Base-by-base conservation (phyloP, 768 basidiomycete genomes). In the Termitomyces sp. region DNA sequence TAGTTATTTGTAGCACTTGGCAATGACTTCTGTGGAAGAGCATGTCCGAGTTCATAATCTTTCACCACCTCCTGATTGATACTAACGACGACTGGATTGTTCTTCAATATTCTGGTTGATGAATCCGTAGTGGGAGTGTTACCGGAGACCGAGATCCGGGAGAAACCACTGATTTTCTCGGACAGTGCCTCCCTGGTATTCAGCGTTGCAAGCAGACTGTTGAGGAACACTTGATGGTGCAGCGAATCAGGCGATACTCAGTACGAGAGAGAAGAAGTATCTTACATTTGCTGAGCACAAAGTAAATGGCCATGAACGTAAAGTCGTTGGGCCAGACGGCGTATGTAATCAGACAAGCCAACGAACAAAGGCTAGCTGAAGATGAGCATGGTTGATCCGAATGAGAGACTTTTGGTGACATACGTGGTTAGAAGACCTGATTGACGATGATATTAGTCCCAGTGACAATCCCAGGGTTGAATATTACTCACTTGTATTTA, bases 281-380 rank as follows among this genome's bases (percentile, higher is more conserved):
- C 25, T 25, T 55, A 68, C 67, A 46, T 60, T 66, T 68, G 36
- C 47, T 60, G 11, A 65, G 47, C 32, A 60, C 53, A 56, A 68
- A 66, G 43, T 65, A 68, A 4, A 68, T 66, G 14, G 52, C 65
- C 38, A 68, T 60, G 49, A 60, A 68, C 14, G 60, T 64, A 29
- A 65, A 66, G 20, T 66, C 58, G 29, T 55, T n/a, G 20, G 67
- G 67, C 63, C 65, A 66, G 43, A 68, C 53, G 4, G 65, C 37
- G 45, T 61, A 66, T 2, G 62, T 63, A 17, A 63, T 58, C 11
- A 66, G 55, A 37, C 60, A 63, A 25, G 60, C 54, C 10, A 47
- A 17, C 14, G 54, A 61, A 46, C 59, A 60, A 12, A 63, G 37
- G 3, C 65, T 63, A 50, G 34, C 25, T 50, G 50, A 29, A 10